phyloP scores from a whole-genome alignment of 495 filamentous ascomycete species.

The Annulohypoxylon nitens region DNA sequence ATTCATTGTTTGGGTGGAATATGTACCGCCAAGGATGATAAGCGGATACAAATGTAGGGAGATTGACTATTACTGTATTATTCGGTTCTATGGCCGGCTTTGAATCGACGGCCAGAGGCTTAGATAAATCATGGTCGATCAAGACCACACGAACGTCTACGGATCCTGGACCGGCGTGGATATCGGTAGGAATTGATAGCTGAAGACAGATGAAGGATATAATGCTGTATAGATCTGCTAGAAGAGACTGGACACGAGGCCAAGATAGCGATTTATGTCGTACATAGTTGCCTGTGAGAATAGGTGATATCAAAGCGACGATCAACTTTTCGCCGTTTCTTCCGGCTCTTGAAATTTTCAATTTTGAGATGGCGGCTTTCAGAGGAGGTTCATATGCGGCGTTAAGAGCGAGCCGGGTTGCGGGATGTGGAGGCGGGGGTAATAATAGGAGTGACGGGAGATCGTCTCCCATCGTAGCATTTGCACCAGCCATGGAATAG shows the following conservation, averaged over 20 bases:
- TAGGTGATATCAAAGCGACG: conserved; percentile 66
- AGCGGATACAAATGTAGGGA: conserved; percentile 74
- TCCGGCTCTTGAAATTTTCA: conserved; percentile 51
- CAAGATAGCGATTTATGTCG: conserved; percentile 69
- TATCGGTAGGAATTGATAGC: conserved; percentile 71
- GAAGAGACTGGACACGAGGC: conserved; percentile 71
- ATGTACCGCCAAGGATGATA: conserved; percentile 76
- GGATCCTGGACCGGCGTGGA: conserved; percentile 69
- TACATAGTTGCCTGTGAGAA: conserved; percentile 59
- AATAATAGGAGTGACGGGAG: conserved; percentile 69
- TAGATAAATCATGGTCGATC: conserved; percentile 69
- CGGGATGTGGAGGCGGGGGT: conserved; percentile 66
- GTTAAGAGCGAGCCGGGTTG: conserved; percentile 59
- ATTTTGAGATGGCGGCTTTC: conserved; percentile 57
- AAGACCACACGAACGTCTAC: conserved; percentile 84
- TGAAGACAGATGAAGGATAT: conserved; percentile 75
- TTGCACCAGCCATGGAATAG: conserved; percentile 1
- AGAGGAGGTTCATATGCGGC: conserved; percentile 71
- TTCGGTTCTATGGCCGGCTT: conserved; percentile 52
- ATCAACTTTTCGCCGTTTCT: conserved; percentile 61
- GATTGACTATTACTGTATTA: conserved; percentile 70
- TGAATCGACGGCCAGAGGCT: conserved; percentile 46
- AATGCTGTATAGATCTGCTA: conserved; percentile 84
- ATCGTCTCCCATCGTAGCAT: conserved; percentile 24
- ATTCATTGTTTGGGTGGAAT: conserved; percentile 72